A percentile compares a stretch with the other conserved stretches of the same genome.
phyloP scores from a whole-genome alignment of 2,329 filamentous ascomycete genomes.

The Penicillium hordei region DNA sequence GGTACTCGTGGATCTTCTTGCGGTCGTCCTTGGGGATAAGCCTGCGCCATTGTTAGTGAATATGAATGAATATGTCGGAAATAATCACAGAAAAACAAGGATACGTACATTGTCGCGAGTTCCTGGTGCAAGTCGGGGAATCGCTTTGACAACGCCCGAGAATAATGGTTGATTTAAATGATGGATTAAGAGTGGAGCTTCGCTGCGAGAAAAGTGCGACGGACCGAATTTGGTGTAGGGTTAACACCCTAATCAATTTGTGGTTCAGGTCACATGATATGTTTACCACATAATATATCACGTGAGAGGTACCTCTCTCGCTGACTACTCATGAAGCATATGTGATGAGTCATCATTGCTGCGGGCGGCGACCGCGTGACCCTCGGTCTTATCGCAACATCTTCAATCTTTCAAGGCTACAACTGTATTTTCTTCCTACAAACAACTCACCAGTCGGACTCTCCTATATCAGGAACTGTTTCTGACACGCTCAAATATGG shows the following conservation, averaged over 20 bases:
- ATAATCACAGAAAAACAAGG: not conserved
- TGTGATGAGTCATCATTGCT: not conserved
- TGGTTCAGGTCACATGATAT: conserved; percentile 9
- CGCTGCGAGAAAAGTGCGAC: conserved; percentile 39
- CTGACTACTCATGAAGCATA: not conserved
- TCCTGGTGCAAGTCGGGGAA: conserved; percentile 54
- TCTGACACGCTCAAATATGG: conserved; percentile 48
- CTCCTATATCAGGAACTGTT: not conserved
- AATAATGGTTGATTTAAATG: conserved; percentile 40
- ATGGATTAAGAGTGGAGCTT: conserved; percentile 36
- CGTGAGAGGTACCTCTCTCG: not conserved
- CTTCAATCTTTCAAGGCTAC: not conserved
- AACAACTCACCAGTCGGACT: not conserved
- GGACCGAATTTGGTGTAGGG: conserved; percentile 35
- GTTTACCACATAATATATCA: not conserved
- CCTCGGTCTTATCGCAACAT: conserved; percentile 21
- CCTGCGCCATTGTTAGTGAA: conserved; percentile 52
- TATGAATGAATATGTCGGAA: conserved; percentile 10
- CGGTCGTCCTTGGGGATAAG: conserved; percentile 99
- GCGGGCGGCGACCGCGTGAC: not conserved
- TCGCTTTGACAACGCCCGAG: conserved; percentile 51
- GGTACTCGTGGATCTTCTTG: conserved; percentile 99
- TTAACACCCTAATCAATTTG: conserved; percentile 29
- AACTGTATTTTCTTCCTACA: not conserved
- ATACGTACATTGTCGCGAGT: conserved; percentile 54